These are phyloP conservation scores for Tricholoma hemisulphureum DNA, from an alignment of 768 basidiomycete genomes.

Conservation along the genomic window DNA sequence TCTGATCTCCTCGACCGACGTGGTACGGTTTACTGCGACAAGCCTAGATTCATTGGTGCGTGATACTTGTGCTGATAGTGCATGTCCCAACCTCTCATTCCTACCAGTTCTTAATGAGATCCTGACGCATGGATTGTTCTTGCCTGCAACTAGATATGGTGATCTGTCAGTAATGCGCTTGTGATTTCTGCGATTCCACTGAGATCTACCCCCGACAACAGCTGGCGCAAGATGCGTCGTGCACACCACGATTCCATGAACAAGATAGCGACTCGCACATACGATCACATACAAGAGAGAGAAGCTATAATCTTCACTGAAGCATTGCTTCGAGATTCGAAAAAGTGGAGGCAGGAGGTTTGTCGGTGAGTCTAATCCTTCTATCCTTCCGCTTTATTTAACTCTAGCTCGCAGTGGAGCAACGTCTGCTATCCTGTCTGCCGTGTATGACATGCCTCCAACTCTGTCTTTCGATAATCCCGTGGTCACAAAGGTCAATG, in stretches of 20 bases:
- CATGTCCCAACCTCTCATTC: not conserved
- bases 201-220: too few species aligned
- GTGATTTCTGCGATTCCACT: not conserved
- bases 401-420: not conserved
- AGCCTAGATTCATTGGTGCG: slow-evolving; percentile 14
- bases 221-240: slow-evolving; percentile 19
- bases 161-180: slow-evolving; percentile 16
- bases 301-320: slow-evolving; percentile 4
- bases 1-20: slow-evolving; percentile 36
- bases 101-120: slow-evolving; percentile 12
- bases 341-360: slow-evolving; percentile 4
- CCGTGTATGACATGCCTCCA: slow-evolving; percentile 4
- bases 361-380: not conserved
- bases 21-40: slow-evolving; percentile 23
- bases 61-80: too few species aligned
- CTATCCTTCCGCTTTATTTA: not conserved
- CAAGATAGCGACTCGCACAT: not conserved
- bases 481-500: not conserved
- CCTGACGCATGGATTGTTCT: slow-evolving; percentile 25
- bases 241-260: slow-evolving; percentile 14
- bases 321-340: not conserved
- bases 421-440: slow-evolving; percentile 1
- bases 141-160: slow-evolving; percentile 24
- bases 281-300: not conserved
- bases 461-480: not conserved